Evolutionary conservation across 129 eudicot species (phyloP).

Genomic region (Flaveria ramosissima): DNA sequence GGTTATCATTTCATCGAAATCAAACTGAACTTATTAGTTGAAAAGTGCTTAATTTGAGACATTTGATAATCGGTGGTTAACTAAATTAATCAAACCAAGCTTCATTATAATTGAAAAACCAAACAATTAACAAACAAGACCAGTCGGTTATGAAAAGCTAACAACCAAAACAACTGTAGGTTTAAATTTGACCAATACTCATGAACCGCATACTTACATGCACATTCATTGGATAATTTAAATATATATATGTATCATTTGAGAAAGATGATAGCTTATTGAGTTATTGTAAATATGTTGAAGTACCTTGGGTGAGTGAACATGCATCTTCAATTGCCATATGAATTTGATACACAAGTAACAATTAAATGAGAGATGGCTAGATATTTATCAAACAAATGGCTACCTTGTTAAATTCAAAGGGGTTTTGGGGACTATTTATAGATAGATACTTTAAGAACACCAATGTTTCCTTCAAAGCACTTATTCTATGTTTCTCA

Average conservation of each 20-base stretch:
- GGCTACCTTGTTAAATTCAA: neutral
- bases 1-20: too few relatives aligned
- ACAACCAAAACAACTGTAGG: neutral
- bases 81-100: too few relatives aligned
- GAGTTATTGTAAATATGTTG: neutral
- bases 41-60: too few relatives aligned
- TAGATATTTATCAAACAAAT: neutral
- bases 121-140: too few relatives aligned
- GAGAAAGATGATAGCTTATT: neutral
- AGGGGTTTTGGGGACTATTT: slow-evolving; percentile 11
- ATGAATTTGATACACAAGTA: slow-evolving; percentile 6
- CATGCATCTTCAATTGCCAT: slow-evolving; percentile 29
- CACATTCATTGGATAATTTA: neutral
- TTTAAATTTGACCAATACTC: too few relatives aligned
- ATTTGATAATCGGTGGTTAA: too few relatives aligned
- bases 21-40: too few relatives aligned
- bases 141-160: too few relatives aligned
- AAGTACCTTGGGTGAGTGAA: slow-evolving; percentile 24
- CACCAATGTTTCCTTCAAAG: neutral
- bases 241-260: neutral
- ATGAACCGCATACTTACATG: too few relatives aligned
- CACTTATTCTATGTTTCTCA: slow-evolving; percentile 7
- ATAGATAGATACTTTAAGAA: neutral
- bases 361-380: neutral
- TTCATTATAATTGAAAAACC: too few relatives aligned